phyloP scores from a whole-genome alignment of 768 basidiomycete species.

The Lactifluus echinatus region DNA sequence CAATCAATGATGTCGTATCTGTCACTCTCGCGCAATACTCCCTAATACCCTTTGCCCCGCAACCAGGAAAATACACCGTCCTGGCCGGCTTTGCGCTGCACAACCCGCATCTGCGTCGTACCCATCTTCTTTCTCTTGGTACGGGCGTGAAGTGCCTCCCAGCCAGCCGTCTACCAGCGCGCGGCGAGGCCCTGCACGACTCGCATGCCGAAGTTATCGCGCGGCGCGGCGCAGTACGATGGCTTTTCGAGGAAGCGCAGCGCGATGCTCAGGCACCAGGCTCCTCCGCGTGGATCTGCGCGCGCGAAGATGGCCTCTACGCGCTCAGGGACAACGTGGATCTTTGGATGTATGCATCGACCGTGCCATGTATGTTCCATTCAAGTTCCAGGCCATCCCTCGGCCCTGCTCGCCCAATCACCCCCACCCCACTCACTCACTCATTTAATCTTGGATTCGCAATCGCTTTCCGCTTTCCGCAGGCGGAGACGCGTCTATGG shows the following conservation, averaged over 20 bases:
- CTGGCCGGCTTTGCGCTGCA: slow-evolving; percentile 49
- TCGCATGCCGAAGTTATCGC: slow-evolving; percentile 92
- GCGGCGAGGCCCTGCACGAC: slow-evolving; percentile 80
- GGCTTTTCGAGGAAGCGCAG: slow-evolving; percentile 67
- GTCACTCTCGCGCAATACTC: slow-evolving; percentile 38
- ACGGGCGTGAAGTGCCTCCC: slow-evolving; percentile 88
- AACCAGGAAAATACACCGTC: slow-evolving; percentile 51
- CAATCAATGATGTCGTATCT: slow-evolving; percentile 27
- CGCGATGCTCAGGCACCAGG: slow-evolving; percentile 26
- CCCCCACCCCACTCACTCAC: too few relatives aligned
- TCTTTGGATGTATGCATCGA: slow-evolving; percentile 71
- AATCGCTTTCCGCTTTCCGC: too few relatives aligned
- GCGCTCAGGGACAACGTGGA: slow-evolving; percentile 37
- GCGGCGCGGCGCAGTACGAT: slow-evolving; percentile 64
- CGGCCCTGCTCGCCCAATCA: neutral
- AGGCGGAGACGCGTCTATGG: slow-evolving; percentile 90
- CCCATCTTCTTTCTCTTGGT: slow-evolving; percentile 58
- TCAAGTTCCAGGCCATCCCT: neutral
- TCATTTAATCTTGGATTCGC: too few relatives aligned
- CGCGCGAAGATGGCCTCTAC: slow-evolving; percentile 33
- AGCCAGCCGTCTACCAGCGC: slow-evolving; percentile 43
- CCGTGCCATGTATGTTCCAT: slow-evolving; percentile 43
- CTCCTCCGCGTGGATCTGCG: slow-evolving; percentile 44
- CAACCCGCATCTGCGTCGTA: slow-evolving; percentile 24
- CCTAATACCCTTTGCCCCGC: slow-evolving; percentile 42